Percentiles rank a stretch among this genome's conserved stretches.
Evolutionary conservation across 2,329 filamentous ascomycete species (phyloP).

Genomic region (Nannizziopsis arthrosporioides): DNA sequence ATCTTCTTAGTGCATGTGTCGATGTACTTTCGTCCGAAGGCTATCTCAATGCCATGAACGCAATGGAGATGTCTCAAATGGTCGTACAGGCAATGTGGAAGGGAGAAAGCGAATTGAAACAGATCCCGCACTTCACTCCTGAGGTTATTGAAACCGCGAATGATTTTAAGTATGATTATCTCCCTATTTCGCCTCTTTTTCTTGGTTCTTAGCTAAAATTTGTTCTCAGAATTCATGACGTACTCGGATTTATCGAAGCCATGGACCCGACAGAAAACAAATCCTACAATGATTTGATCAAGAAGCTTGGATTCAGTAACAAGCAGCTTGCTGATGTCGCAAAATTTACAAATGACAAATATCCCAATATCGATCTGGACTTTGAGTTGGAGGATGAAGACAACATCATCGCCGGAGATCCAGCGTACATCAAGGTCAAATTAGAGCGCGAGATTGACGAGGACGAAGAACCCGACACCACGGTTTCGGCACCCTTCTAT

Average conservation of each 20-base stretch:
- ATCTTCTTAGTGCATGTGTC: slow-evolving; percentile 79
- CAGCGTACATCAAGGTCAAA: slow-evolving; percentile 70
- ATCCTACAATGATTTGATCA: slow-evolving; percentile 64
- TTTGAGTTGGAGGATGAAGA: slow-evolving; percentile 76
- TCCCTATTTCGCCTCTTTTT: neutral
- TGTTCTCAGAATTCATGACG: slow-evolving; percentile 63
- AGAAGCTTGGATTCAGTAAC: slow-evolving; percentile 66
- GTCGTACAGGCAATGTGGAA: slow-evolving; percentile 99
- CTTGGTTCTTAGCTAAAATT: slow-evolving; percentile 12
- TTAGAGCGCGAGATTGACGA: slow-evolving; percentile 73
- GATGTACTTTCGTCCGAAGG: slow-evolving; percentile 94
- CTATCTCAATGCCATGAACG: slow-evolving; percentile 91
- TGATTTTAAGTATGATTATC: slow-evolving; percentile 55
- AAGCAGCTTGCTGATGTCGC: slow-evolving; percentile 79
- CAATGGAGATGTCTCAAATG: slow-evolving; percentile 99
- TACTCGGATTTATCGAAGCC: slow-evolving; percentile 96
- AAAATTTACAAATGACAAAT: slow-evolving; percentile 88
- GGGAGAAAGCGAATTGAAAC: slow-evolving; percentile 88
- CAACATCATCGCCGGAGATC: slow-evolving; percentile 65
- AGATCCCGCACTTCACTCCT: slow-evolving; percentile 86
- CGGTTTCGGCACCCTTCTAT: slow-evolving; percentile 92
- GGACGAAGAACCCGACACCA: slow-evolving; percentile 62
- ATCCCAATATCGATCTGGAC: slow-evolving; percentile 86
- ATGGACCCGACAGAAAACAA: slow-evolving; percentile 94
- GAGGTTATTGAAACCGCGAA: slow-evolving; percentile 74